phyloP scores from a whole-genome alignment of 192 early-diverging fungal species.

The Backusella westeae region DNA sequence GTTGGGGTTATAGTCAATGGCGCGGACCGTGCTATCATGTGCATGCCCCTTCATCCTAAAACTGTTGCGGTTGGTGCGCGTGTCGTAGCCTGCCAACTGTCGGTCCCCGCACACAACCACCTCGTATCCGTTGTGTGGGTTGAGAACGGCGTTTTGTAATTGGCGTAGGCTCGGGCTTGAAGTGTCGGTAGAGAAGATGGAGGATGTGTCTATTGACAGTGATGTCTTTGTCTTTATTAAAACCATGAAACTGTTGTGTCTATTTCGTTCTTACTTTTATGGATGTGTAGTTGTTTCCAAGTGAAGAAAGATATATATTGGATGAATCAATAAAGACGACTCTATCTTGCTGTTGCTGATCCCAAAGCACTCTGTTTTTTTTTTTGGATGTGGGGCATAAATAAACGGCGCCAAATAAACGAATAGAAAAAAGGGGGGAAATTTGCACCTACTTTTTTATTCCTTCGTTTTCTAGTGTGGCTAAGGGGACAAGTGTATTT shows the following conservation, averaged over 20 bases:
- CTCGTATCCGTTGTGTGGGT: slow-evolving; percentile 54
- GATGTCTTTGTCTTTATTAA: background rate
- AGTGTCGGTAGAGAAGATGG: slow-evolving; percentile 24
- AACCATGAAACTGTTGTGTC: background rate
- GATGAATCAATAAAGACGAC: slow-evolving; percentile 37
- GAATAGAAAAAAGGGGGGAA: background rate
- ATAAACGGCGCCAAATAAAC: background rate
- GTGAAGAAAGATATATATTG: slow-evolving; percentile 46
- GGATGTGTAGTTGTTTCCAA: slow-evolving; percentile 28
- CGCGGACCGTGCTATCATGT: slow-evolving; percentile 72
- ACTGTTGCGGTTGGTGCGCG: slow-evolving; percentile 40
- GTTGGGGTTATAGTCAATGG: slow-evolving; percentile 87
- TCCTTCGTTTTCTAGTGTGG: slow-evolving; percentile 5
- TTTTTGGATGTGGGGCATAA: background rate
- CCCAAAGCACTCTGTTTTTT: slow-evolving; percentile 48
- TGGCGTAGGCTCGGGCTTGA: background rate
- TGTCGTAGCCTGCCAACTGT: slow-evolving; percentile 70
- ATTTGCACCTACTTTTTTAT: slow-evolving; percentile 6
- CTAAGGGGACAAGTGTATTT: background rate
- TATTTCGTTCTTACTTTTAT: background rate
- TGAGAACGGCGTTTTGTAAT: slow-evolving; percentile 53
- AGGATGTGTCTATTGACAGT: slow-evolving; percentile 19
- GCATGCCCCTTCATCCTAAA: slow-evolving; percentile 52
- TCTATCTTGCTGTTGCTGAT: slow-evolving; percentile 34
- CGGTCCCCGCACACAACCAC: slow-evolving; percentile 61